Conservation (phyloP, 2,329 filamentous ascomycete species). For the Colletotrichum nymphaeae region DNA sequence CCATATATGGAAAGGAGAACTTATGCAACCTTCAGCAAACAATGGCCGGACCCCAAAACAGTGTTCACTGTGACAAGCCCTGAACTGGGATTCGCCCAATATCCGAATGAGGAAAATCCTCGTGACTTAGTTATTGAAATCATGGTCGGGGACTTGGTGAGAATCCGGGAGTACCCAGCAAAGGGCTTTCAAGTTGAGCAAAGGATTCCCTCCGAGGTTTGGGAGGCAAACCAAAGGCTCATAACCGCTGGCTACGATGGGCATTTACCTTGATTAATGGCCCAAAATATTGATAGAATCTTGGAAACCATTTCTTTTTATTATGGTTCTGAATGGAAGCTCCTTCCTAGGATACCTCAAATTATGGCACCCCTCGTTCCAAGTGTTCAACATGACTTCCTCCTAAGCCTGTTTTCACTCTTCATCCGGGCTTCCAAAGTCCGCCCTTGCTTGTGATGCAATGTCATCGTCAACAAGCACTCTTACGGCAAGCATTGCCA, state of each 20-base stretch:
- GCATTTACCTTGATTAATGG: slow-evolving; percentile 46
- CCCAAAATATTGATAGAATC: background rate
- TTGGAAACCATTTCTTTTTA: background rate
- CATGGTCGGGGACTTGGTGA: slow-evolving; percentile 57
- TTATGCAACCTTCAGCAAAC: slow-evolving; percentile 58
- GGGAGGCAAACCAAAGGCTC: slow-evolving; percentile 54
- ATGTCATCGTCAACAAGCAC: slow-evolving; percentile 42
- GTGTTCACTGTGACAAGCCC: slow-evolving; percentile 55
- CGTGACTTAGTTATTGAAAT: slow-evolving; percentile 54
- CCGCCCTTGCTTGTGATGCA: background rate
- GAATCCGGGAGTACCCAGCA: slow-evolving; percentile 55
- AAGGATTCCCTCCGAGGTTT: slow-evolving; percentile 53
- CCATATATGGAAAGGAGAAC: slow-evolving; percentile 61
- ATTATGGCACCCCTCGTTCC: too few relatives aligned
- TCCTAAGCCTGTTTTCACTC: background rate
- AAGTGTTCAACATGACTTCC: too few relatives aligned
- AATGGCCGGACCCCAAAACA: slow-evolving; percentile 52
- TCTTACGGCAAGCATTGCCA: slow-evolving; percentile 51
- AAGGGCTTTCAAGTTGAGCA: slow-evolving; percentile 57
- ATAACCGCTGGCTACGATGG: slow-evolving; percentile 51
- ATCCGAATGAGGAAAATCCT: slow-evolving; percentile 55
- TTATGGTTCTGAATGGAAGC: background rate
- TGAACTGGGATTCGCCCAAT: slow-evolving; percentile 50
- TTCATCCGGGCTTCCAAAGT: slow-evolving; percentile 18
- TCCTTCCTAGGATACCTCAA: background rate